These are phyloP conservation scores for Ceratocystis cubensis DNA, from an alignment of 2,329 filamentous ascomycete species.

Conservation along the genomic window DNA sequence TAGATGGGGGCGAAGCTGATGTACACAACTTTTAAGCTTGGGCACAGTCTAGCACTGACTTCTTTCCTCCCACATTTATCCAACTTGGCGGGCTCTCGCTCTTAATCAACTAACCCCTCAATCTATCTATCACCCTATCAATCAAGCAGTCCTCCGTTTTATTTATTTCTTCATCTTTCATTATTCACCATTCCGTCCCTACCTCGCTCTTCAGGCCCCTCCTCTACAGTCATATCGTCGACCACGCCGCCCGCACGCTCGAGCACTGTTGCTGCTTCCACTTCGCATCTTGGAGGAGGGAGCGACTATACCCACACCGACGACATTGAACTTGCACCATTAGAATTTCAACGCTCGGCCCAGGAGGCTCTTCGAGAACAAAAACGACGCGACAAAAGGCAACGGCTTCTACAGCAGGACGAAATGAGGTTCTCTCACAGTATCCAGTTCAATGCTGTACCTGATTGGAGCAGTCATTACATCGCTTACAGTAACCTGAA, in stretches of 20 bases:
- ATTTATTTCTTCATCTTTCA: slow-evolving; percentile 7
- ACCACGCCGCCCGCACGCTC: slow-evolving; percentile 9
- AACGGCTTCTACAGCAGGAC: slow-evolving; percentile 58
- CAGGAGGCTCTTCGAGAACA: slow-evolving; percentile 28
- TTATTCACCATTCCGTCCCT: slow-evolving; percentile 30
- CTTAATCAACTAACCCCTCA: no score
- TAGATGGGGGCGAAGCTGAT: background rate
- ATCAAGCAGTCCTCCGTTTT: background rate
- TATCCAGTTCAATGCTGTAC: slow-evolving; percentile 97
- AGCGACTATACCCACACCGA: slow-evolving; percentile 21
- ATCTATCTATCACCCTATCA: background rate
- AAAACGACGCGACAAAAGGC: slow-evolving; percentile 51
- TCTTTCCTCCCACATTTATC: background rate
- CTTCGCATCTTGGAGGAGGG: slow-evolving; percentile 19
- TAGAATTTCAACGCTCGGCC: slow-evolving; percentile 20
- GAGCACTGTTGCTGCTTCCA: slow-evolving; percentile 11
- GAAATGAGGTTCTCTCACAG: slow-evolving; percentile 99
- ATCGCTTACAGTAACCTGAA: slow-evolving; percentile 98
- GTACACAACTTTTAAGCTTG: background rate
- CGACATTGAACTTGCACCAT: slow-evolving; percentile 33
- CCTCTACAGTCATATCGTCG: slow-evolving; percentile 26
- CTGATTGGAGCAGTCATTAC: slow-evolving; percentile 98
- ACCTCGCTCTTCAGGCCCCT: slow-evolving; percentile 29
- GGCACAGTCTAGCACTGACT: slow-evolving; percentile 5
- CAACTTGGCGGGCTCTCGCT: background rate